Evolutionary conservation across 345 rosid genomes (phyloP).

Genomic region (Lepidium africanum): DNA sequence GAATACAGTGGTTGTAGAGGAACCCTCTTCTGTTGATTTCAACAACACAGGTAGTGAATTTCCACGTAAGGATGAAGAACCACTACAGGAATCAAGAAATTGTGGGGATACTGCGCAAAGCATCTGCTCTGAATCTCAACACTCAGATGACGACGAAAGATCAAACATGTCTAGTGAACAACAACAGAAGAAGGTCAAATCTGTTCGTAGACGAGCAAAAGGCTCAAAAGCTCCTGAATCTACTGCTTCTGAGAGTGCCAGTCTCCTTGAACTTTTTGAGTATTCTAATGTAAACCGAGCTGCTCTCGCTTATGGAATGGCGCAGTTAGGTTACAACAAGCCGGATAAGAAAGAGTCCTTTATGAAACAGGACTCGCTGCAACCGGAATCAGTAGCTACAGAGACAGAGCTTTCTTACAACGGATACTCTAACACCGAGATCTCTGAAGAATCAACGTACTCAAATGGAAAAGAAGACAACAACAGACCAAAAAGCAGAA

Average conservation of each 20-base stretch:
- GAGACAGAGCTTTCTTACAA: constrained; percentile 44
- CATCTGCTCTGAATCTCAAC: constrained; percentile 26
- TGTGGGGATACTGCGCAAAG: constrained; percentile 6
- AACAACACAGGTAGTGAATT: constrained; percentile 6
- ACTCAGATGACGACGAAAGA: constrained; percentile 24
- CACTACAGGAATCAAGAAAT: constrained; percentile 8
- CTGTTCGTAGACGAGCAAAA: constrained; percentile 18
- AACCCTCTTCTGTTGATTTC: constrained; percentile 12
- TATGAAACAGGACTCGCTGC: constrained; percentile 32
- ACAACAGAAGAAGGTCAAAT: constrained; percentile 14
- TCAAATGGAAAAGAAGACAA: constrained; percentile 39
- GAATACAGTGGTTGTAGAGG: constrained; percentile 4
- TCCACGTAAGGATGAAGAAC: constrained; percentile 14
- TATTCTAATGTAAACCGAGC: constrained; percentile 30
- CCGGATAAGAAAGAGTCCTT: constrained; percentile 23
- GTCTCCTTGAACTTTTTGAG: constrained; percentile 29
- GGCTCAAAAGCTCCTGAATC: constrained; percentile 6
- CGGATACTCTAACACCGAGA: constrained; percentile 30
- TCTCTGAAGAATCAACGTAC: constrained; percentile 40
- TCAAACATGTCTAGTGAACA: constrained; percentile 18
- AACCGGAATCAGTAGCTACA: constrained; percentile 32
- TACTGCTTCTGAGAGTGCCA: not conserved
- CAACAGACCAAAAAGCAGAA: constrained; percentile 25
- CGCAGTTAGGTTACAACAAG: constrained; percentile 17
- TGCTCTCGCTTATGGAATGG: constrained; percentile 30